These are phyloP conservation scores for Kwoniella bestiolae DNA, from an alignment of 768 basidiomycete species.

Conservation along the genomic window DNA sequence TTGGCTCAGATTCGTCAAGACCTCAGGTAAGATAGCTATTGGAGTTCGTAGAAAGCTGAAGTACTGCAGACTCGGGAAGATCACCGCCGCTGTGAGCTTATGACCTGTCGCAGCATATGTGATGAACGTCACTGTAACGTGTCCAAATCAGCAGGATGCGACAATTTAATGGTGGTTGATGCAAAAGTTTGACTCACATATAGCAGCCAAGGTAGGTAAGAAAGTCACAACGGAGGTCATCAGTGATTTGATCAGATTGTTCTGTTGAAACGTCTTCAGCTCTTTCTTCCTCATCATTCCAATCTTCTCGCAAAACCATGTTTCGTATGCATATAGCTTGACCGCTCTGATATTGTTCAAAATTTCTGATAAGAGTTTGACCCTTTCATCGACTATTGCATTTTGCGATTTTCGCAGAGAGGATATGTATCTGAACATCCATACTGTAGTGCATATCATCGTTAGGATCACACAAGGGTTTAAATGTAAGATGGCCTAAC, in stretches of 20 bases:
- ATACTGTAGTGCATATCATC: conserved; percentile 13
- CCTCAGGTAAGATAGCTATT: conserved; percentile 10
- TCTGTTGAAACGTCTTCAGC: conserved; percentile 37
- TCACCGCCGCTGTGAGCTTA: conserved; percentile 62
- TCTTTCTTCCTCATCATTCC: conserved; percentile 39
- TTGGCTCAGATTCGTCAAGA: too few species aligned
- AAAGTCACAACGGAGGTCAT: conserved; percentile 56
- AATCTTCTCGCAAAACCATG: conserved; percentile 44
- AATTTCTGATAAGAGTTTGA: conserved; percentile 69
- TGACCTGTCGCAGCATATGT: conserved; percentile 59
- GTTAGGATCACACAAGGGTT: too few species aligned
- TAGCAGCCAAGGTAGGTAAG: conserved; percentile 63
- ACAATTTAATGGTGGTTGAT: background rate
- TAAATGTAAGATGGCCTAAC: conserved; percentile 55
- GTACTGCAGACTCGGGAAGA: conserved; percentile 66
- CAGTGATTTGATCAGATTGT: conserved; percentile 37
- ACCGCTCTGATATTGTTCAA: conserved; percentile 71
- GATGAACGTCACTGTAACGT: conserved; percentile 1
- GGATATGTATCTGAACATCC: conserved; percentile 38
- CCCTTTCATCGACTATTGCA: conserved; percentile 67
- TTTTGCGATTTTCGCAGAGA: conserved; percentile 12
- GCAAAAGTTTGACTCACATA: conserved; percentile 34
- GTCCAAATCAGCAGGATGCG: too few species aligned
- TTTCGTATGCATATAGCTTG: conserved; percentile 69
- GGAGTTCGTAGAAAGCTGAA: conserved; percentile 60